Evolutionary conservation across 176 grass and related monocot species (phyloP).

Genomic region (Puya raimondii): DNA sequence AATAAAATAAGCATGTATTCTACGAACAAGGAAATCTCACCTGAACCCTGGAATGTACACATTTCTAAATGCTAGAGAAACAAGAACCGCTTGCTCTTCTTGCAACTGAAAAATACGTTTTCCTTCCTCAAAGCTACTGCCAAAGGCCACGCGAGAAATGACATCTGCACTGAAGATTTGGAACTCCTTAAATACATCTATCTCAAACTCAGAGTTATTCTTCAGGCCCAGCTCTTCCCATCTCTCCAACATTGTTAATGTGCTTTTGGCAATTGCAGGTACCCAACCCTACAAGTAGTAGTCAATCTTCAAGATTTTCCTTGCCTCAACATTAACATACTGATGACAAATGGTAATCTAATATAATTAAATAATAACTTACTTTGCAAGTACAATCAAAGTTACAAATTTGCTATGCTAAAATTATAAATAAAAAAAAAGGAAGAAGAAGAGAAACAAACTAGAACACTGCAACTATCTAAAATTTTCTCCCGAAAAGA

Average conservation of each 20-base stretch:
- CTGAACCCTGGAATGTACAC: conserved; percentile 80
- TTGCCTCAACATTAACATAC: not conserved
- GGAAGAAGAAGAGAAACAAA: too few relatives aligned
- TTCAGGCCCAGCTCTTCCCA: conserved; percentile 38
- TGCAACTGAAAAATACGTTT: conserved; percentile 61
- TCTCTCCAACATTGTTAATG: conserved; percentile 52
- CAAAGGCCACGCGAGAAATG: conserved; percentile 71
- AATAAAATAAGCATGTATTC: not conserved
- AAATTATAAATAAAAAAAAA: too few relatives aligned
- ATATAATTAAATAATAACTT: too few relatives aligned
- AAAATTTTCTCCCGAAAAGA: too few relatives aligned
- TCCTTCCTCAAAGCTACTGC: conserved; percentile 77
- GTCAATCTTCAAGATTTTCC: conserved; percentile 1
- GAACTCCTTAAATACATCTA: conserved; percentile 52
- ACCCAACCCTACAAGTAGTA: conserved; percentile 48
- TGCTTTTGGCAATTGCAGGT: conserved; percentile 36
- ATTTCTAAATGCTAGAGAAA: conserved; percentile 52
- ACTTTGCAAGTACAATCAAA: too few relatives aligned
- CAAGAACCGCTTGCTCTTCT: conserved; percentile 47
- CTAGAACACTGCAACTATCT: too few relatives aligned
- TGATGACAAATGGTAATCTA: not conserved
- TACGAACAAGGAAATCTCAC: conserved; percentile 16
- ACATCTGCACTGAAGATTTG: conserved; percentile 47
- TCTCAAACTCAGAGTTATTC: conserved; percentile 44
- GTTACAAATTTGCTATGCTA: too few relatives aligned